Percentiles rank a stretch among this genome's conserved stretches.
Conservation (phyloP, 2,329 filamentous ascomycete species). For the Apiospora saccharicola region DNA sequence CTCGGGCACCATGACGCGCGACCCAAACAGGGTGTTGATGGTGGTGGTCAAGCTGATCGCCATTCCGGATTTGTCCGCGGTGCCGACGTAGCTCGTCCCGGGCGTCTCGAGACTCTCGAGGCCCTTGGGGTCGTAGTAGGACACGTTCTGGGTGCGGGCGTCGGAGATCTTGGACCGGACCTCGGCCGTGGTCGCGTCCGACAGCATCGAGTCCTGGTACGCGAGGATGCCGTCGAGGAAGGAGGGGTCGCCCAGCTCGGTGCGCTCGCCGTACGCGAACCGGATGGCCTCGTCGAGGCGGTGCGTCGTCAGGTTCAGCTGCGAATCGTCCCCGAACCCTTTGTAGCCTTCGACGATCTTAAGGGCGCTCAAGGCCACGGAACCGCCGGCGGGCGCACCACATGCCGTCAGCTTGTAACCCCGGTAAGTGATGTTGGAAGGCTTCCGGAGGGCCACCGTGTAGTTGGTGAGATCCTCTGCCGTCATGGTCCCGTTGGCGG, state of each 20-base stretch:
- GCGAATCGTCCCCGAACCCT: constrained; percentile 63
- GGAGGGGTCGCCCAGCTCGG: constrained; percentile 76
- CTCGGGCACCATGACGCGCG: constrained; percentile 77
- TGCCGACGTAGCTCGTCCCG: constrained; percentile 72
- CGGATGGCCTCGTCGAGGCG: constrained; percentile 83
- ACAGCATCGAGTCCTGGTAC: constrained; percentile 69
- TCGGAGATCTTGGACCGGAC: constrained; percentile 56
- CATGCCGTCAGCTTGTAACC: constrained; percentile 73
- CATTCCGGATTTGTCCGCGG: constrained; percentile 74
- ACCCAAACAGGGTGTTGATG: constrained; percentile 82
- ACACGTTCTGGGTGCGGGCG: constrained; percentile 46
- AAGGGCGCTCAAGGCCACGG: constrained; percentile 74
- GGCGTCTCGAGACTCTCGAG: constrained; percentile 64
- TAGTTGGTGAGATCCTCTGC: constrained; percentile 81
- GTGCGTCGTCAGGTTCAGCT: constrained; percentile 72
- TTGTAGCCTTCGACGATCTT: constrained; percentile 79
- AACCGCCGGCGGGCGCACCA: constrained; percentile 77
- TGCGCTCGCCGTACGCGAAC: constrained; percentile 80
- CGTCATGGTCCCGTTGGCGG: constrained; percentile 79
- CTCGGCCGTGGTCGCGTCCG: constrained; percentile 65
- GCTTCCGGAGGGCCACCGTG: constrained; percentile 67
- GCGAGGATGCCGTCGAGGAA: constrained; percentile 69
- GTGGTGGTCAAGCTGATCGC: constrained; percentile 82
- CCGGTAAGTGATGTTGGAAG: constrained; percentile 68
- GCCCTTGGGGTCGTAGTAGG: constrained; percentile 54